These are phyloP conservation scores for Candida berthetii DNA, from an alignment of 805 yeast species.

Conservation along the genomic window DNA sequence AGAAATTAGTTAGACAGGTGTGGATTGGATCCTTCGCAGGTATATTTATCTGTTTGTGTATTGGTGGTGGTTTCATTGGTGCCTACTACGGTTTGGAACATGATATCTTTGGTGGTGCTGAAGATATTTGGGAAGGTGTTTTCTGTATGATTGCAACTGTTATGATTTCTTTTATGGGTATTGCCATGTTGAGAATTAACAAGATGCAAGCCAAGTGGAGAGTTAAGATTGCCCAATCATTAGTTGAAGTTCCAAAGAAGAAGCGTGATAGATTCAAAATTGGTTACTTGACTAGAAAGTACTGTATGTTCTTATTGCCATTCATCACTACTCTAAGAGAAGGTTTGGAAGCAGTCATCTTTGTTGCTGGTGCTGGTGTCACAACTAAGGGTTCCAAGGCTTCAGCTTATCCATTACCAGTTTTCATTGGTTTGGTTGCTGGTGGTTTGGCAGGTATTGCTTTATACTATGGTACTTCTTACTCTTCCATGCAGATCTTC, in stretches of 20 bases:
- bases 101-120: slow-evolving; percentile 83
- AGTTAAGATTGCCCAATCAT: slow-evolving; percentile 83
- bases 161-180: slow-evolving; percentile 90
- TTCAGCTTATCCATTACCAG: slow-evolving; percentile 88
- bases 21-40: slow-evolving; percentile 82
- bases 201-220: slow-evolving; percentile 98
- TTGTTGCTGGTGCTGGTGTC: slow-evolving; percentile 93
- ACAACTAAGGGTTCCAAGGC: slow-evolving; percentile 46
- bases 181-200: slow-evolving; percentile 92
- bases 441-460: slow-evolving; percentile 68
- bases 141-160: slow-evolving; percentile 87
- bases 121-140: slow-evolving; percentile 96
- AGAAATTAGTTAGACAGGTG: slow-evolving; percentile 66
- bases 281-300: slow-evolving; percentile 58
- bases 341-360: slow-evolving; percentile 94
- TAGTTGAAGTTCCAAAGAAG: slow-evolving; percentile 50
- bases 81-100: slow-evolving; percentile 76
- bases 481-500: slow-evolving; percentile 80
- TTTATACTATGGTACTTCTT: slow-evolving; percentile 78
- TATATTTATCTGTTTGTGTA: slow-evolving; percentile 66
- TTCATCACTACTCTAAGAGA: slow-evolving; percentile 90
- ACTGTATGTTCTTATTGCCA: slow-evolving; percentile 86
- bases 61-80: slow-evolving; percentile 94
- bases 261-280: slow-evolving; percentile 46
- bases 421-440: slow-evolving; percentile 74